Conservation (phyloP, 345 rosid genomes). For the Lenwebbia sp. region DNA sequence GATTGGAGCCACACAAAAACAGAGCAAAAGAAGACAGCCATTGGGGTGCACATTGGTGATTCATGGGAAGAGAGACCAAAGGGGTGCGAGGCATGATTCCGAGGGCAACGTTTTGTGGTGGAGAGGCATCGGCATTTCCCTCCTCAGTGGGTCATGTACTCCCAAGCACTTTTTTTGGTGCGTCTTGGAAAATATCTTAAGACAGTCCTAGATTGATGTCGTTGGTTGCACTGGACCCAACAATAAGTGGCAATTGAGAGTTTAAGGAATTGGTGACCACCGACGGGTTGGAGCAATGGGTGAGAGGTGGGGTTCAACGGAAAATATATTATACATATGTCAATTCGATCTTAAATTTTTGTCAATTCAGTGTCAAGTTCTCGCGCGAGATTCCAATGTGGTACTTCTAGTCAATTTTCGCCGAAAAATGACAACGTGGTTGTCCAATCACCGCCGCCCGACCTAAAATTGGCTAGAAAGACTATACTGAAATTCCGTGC, state of each 20-base stretch:
- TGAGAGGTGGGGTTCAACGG: no score
- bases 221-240: neutral
- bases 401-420: neutral
- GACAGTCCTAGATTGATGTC: neutral
- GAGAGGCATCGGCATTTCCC: slow-evolving; percentile 4
- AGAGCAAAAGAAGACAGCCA: neutral
- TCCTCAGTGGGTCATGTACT: neutral
- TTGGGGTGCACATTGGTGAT: neutral
- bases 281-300: neutral
- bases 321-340: accelerated
- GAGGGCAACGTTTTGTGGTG: slow-evolving; percentile 6
- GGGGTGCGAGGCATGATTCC: neutral
- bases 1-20: neutral
- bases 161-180: neutral
- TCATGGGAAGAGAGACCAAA: neutral
- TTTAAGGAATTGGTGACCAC: neutral
- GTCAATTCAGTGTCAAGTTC: neutral
- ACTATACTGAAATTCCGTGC: neutral
- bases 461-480: no score
- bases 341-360: neutral
- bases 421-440: no score
- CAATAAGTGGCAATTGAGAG: neutral
- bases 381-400: accelerated
- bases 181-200: neutral
- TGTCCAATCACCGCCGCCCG: no score